These are phyloP conservation scores for Neoboletus brunneissimus DNA, from an alignment of 768 basidiomycete species.

Conservation along the genomic window DNA sequence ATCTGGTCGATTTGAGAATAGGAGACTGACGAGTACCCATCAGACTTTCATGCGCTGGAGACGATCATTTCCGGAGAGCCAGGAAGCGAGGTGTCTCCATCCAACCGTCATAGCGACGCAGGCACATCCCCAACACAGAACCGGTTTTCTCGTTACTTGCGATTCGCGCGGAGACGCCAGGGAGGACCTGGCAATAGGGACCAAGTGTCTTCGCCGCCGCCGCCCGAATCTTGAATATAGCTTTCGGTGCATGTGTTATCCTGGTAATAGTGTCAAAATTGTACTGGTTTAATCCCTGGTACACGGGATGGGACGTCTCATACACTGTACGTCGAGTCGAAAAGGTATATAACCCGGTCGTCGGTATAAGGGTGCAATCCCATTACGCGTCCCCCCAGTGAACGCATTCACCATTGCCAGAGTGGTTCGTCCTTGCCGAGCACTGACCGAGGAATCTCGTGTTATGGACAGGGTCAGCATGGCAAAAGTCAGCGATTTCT, in stretches of 20 bases:
- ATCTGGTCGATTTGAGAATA: neutral
- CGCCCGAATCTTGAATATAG: conserved; percentile 8
- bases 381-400: neutral
- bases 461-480: neutral
- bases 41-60: conserved; percentile 62
- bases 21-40: neutral
- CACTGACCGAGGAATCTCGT: too few species aligned
- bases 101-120: conserved; percentile 14
- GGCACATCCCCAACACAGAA: conserved; percentile 27
- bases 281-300: neutral
- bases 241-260: neutral
- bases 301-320: neutral
- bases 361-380: neutral
- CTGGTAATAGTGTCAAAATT: neutral
- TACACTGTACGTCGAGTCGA: neutral
- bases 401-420: neutral
- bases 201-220: conserved; percentile 19
- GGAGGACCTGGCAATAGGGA: conserved; percentile 35
- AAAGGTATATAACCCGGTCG: neutral
- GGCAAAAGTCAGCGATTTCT: neutral
- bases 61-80: conserved; percentile 46
- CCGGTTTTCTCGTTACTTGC: conserved; percentile 58
- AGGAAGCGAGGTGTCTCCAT: conserved; percentile 11
- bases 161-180: conserved; percentile 50
- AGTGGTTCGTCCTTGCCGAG: too few species aligned